Evolutionary conservation across 2,329 filamentous ascomycete species (phyloP).

Genomic region (Aspergillus alliaceus): DNA sequence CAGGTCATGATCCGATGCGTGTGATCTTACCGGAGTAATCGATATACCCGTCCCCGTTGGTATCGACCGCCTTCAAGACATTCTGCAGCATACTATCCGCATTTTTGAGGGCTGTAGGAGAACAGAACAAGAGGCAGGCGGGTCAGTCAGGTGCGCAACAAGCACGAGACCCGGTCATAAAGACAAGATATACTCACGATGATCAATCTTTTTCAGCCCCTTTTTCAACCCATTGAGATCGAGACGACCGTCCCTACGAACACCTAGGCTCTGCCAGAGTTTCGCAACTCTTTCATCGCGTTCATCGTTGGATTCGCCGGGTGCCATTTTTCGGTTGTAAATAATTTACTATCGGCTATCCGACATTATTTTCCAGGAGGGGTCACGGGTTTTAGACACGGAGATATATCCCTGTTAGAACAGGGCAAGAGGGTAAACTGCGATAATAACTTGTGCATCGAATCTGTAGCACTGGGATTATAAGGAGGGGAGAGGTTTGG

Average conservation of each 20-base stretch:
- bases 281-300: slow-evolving; percentile 78
- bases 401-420: slow-evolving; percentile 20
- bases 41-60: slow-evolving; percentile 83
- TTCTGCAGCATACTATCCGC: slow-evolving; percentile 80
- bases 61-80: slow-evolving; percentile 80
- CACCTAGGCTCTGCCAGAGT: slow-evolving; percentile 82
- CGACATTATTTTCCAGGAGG: slow-evolving; percentile 42
- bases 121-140: slow-evolving; percentile 13
- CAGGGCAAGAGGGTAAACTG: slow-evolving; percentile 13
- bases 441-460: slow-evolving; percentile 26
- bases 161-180: slow-evolving; percentile 20
- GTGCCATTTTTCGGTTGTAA: slow-evolving; percentile 57
- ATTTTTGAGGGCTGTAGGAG: slow-evolving; percentile 72
- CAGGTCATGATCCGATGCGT: slow-evolving; percentile 13
- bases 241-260: slow-evolving; percentile 72
- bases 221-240: slow-evolving; percentile 82
- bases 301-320: slow-evolving; percentile 71
- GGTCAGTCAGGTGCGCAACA: slow-evolving; percentile 23
- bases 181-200: slow-evolving; percentile 63
- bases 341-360: slow-evolving; percentile 50
- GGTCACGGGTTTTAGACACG: slow-evolving; percentile 18
- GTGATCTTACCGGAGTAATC: slow-evolving; percentile 74
- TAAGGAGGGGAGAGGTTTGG: slow-evolving; percentile 7
- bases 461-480: slow-evolving; percentile 15
- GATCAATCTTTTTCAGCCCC: slow-evolving; percentile 84